These are phyloP conservation scores for Coemansia javaensis DNA, from an alignment of 192 early-diverging fungal genomes.

Conservation along the genomic window DNA sequence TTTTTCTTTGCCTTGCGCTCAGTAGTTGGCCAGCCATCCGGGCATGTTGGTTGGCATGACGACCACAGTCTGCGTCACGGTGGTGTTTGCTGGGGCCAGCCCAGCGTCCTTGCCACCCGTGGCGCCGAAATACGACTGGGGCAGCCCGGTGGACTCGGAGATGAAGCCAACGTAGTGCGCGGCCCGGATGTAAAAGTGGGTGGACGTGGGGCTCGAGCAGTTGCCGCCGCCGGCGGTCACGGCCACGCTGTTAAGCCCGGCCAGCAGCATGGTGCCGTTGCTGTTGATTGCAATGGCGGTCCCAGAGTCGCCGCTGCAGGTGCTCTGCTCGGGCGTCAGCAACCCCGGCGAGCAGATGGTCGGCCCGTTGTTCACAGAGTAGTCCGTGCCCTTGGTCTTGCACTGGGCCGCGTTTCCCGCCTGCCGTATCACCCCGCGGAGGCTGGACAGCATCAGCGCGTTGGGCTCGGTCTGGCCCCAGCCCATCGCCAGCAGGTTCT, in stretches of 20 bases:
- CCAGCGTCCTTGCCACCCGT: not conserved
- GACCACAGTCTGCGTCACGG: not conserved
- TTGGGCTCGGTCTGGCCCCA: constrained; percentile 32
- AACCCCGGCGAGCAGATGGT: constrained; percentile 30
- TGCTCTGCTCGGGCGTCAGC: constrained; percentile 18
- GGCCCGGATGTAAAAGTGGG: constrained; percentile 32
- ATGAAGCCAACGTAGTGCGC: constrained; percentile 42
- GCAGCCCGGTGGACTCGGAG: constrained; percentile 17
- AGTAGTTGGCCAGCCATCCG: too few relatives aligned
- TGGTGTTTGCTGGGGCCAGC: not conserved
- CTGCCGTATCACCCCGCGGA: constrained; percentile 20
- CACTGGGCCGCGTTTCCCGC: constrained; percentile 16
- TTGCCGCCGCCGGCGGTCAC: not conserved
- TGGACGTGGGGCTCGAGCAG: constrained; percentile 17
- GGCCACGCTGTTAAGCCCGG: constrained; percentile 27
- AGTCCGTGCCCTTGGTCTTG: not conserved
- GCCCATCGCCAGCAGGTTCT: constrained; percentile 35
- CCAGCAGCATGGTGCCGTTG: constrained; percentile 8
- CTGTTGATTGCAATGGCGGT: constrained; percentile 20
- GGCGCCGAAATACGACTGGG: not conserved
- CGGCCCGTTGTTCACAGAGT: constrained; percentile 17
- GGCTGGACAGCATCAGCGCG: constrained; percentile 12
- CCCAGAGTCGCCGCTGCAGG: constrained; percentile 32
- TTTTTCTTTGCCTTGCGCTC: too few relatives aligned
- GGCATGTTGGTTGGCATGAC: not conserved